Conservation (phyloP, 441 rosid genomes). For the Croton laevigatus region DNA sequence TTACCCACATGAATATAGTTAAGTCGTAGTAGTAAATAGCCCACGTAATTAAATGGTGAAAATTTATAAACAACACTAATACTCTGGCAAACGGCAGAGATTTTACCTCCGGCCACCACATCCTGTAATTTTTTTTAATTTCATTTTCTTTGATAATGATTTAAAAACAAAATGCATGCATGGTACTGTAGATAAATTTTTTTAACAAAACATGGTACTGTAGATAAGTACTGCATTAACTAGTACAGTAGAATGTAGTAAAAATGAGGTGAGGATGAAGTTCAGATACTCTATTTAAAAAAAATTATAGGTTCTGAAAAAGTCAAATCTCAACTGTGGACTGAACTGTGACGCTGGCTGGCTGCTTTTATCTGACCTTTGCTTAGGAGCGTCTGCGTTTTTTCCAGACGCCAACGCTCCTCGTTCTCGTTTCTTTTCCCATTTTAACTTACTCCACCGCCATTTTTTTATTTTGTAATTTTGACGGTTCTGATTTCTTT, state of each 20-base stretch:
- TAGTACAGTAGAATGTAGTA: not conserved
- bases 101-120: no score
- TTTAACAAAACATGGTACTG: not conserved
- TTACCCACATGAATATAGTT: no score
- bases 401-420: not conserved
- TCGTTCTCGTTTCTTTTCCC: not conserved
- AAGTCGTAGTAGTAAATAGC: no score
- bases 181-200: not conserved
- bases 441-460: not conserved
- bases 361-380: not conserved
- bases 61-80: no score
- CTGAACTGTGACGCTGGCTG: not conserved
- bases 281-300: not conserved
- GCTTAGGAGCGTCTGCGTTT: not conserved
- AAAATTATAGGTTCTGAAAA: not conserved
- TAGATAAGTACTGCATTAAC: not conserved
- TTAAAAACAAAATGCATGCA: not conserved
- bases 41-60: no score
- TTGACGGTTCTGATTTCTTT: not conserved
- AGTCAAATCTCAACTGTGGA: conserved; percentile 5
- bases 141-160: no score
- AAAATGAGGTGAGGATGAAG: not conserved
- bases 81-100: no score
- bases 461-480: not conserved
- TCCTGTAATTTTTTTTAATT: no score